A percentile compares a stretch with the other conserved stretches of the same genome.
Conservation (phyloP, 2,329 filamentous ascomycete species). For the Pseudogymnoascus sp. region DNA sequence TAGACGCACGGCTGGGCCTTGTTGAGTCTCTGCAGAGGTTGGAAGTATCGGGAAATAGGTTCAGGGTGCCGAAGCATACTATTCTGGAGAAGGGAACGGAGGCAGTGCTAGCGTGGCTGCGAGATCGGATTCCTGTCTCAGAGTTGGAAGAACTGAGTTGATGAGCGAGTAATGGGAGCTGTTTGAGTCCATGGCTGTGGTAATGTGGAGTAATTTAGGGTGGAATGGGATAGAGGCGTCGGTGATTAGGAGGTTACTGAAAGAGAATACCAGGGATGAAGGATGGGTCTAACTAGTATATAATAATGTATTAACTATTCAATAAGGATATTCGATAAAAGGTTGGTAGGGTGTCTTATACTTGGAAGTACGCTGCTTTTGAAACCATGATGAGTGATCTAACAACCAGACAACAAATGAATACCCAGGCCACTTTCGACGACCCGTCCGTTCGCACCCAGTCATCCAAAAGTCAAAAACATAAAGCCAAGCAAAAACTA, state of each 20-base stretch:
- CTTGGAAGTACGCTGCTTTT: background rate
- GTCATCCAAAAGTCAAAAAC: too few species aligned
- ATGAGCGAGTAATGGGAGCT: background rate
- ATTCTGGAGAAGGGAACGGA: constrained; percentile 83
- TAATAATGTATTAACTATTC: constrained; percentile 3
- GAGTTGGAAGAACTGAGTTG: constrained; percentile 13
- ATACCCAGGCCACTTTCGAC: too few species aligned
- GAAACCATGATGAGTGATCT: background rate
- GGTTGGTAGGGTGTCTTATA: background rate
- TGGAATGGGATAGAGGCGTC: constrained; percentile 3
- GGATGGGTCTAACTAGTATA: background rate
- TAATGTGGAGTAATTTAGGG: constrained; percentile 1
- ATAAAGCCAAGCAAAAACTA: too few species aligned
- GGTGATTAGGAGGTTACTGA: background rate
- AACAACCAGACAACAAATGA: too few species aligned
- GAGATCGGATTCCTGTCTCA: constrained; percentile 61
- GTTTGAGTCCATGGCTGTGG: background rate
- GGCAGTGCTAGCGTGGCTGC: constrained; percentile 71
- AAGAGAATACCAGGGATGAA: constrained; percentile 3
- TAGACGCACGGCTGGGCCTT: constrained; percentile 75
- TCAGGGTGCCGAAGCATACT: constrained; percentile 77
- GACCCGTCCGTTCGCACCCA: too few species aligned
- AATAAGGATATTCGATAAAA: background rate
- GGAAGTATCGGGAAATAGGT: constrained; percentile 77
- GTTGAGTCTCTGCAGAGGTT: constrained; percentile 57